phyloP scores from a whole-genome alignment of 2,329 filamentous ascomycete genomes.

The Pseudocercospora pini-densiflorae region DNA sequence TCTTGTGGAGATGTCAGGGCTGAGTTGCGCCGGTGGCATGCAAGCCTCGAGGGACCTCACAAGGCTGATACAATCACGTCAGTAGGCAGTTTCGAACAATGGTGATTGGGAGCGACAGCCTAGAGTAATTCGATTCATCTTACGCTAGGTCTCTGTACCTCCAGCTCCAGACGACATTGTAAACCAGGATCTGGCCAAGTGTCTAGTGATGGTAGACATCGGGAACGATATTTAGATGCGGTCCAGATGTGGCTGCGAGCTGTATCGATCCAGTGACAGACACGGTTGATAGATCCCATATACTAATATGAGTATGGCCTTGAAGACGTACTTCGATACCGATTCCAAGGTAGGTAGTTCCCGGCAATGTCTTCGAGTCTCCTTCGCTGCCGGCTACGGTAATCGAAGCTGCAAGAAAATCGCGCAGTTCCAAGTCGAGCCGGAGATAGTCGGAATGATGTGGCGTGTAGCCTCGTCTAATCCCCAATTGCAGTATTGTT shows the following conservation, averaged over 20 bases:
- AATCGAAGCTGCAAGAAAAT: too few relatives aligned
- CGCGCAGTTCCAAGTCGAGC: neutral
- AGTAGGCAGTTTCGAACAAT: neutral
- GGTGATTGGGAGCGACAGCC: neutral
- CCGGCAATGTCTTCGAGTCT: too few relatives aligned
- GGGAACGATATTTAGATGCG: too few relatives aligned
- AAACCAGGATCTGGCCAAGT: neutral
- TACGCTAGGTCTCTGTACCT: neutral
- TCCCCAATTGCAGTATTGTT: neutral
- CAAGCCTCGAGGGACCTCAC: neutral
- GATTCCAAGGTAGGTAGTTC: neutral
- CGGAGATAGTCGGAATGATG: neutral
- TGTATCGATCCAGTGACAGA: too few relatives aligned
- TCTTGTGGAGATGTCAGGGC: neutral
- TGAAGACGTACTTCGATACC: too few relatives aligned
- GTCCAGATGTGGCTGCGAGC: too few relatives aligned
- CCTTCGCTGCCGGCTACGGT: too few relatives aligned
- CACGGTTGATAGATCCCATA: too few relatives aligned
- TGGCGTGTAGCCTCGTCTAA: too few relatives aligned
- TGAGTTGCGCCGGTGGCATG: neutral
- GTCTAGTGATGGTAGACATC: too few relatives aligned
- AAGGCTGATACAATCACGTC: neutral
- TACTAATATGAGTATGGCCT: too few relatives aligned
- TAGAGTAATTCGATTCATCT: neutral
- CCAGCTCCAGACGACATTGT: neutral